Percentiles rank a stretch among this genome's conserved stretches.
phyloP scores from a whole-genome alignment of 331 rosid species.

The Malus hybrid region DNA sequence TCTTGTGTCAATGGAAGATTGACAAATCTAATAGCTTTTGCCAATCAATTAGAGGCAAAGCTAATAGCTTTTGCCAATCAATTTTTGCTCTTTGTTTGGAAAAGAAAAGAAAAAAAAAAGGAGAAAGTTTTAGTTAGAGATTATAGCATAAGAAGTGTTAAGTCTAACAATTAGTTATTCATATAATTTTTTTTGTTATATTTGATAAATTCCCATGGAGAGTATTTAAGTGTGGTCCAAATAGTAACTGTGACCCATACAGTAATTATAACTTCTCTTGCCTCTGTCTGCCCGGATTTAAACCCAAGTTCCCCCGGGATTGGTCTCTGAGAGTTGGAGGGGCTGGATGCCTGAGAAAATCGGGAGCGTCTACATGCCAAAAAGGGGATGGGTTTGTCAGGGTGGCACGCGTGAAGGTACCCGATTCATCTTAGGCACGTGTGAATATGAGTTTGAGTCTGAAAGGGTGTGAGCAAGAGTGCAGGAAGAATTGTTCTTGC shows the following conservation, averaged over 20 bases:
- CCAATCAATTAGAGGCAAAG: too few species aligned
- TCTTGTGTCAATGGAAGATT: too few species aligned
- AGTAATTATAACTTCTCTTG: background rate
- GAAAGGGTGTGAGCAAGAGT: slow-evolving; percentile 30
- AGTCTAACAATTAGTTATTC: too few species aligned
- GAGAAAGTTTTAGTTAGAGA: too few species aligned
- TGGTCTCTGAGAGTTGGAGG: slow-evolving; percentile 43
- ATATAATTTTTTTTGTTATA: too few species aligned
- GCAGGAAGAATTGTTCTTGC: slow-evolving; percentile 48
- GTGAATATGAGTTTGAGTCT: slow-evolving; percentile 16
- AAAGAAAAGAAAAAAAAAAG: too few species aligned
- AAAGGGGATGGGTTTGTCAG: slow-evolving; percentile 49
- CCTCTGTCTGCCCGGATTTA: slow-evolving; percentile 63
- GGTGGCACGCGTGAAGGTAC: slow-evolving; percentile 35
- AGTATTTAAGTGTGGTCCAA: slow-evolving; percentile 28
- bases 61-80: too few species aligned
- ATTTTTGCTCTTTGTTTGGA: too few species aligned
- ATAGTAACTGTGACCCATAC: slow-evolving; percentile 40
- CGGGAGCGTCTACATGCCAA: slow-evolving; percentile 15
- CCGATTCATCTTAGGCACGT: slow-evolving; percentile 34
- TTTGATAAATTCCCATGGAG: too few species aligned
- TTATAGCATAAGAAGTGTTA: too few species aligned
- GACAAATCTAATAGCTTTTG: too few species aligned
- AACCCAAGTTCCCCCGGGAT: background rate
- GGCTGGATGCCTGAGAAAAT: slow-evolving; percentile 44